These are phyloP conservation scores for Cercospora sp. DNA, from an alignment of 2,329 filamentous ascomycete species.

Conservation along the genomic window DNA sequence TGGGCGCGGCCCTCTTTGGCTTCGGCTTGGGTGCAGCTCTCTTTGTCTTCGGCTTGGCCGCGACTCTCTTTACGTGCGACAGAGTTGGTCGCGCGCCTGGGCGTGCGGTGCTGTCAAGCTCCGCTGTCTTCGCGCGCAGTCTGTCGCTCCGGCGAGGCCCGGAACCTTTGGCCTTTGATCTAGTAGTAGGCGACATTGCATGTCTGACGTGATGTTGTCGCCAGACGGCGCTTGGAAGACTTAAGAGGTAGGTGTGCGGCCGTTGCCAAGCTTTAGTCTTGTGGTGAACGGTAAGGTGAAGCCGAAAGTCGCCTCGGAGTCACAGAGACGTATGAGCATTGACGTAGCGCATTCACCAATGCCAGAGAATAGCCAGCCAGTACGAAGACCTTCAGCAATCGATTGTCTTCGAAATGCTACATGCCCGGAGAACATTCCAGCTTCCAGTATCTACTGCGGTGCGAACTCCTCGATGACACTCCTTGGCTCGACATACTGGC, in stretches of 20 bases:
- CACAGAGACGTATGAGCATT: too few species aligned
- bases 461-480: constrained; percentile 56
- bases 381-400: too few species aligned
- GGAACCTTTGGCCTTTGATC: background rate
- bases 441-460: background rate
- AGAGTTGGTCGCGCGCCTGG: background rate
- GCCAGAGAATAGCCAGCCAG: too few species aligned
- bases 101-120: background rate
- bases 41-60: background rate
- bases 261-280: background rate
- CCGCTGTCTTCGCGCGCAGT: background rate
- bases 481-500: constrained; percentile 53
- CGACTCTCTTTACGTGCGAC: background rate
- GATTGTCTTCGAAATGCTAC: too few species aligned
- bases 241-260: background rate
- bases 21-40: too few species aligned
- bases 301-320: too few species aligned
- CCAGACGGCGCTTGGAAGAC: too few species aligned
- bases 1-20: background rate
- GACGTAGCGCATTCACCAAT: too few species aligned
- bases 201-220: too few species aligned
- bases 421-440: too few species aligned
- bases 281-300: background rate
- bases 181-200: background rate
- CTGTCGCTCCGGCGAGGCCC: background rate